phyloP scores from a whole-genome alignment of 106 monocot species.

The Dendrobium chrysotoxum region DNA sequence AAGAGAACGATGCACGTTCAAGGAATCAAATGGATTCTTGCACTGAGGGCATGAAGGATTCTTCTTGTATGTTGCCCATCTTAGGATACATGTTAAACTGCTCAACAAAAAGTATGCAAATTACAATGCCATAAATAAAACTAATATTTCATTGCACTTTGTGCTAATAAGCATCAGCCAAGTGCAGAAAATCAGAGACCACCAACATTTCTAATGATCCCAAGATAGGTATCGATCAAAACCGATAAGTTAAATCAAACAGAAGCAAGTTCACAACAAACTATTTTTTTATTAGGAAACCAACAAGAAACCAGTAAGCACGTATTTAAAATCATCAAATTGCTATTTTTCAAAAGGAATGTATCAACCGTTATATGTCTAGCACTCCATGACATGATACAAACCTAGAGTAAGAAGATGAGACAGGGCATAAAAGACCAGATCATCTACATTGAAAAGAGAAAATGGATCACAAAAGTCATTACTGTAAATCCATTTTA shows the following conservation, averaged over 20 bases:
- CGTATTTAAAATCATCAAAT: neutral
- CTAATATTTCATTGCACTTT: neutral
- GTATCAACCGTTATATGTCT: neutral
- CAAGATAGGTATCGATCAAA: too few relatives aligned
- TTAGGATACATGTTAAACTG: slow-evolving; percentile 88
- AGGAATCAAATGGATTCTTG: slow-evolving; percentile 79
- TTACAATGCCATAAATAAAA: neutral
- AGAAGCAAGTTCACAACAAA: neutral
- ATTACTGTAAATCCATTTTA: neutral
- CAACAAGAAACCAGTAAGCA: too few relatives aligned
- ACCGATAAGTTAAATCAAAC: too few relatives aligned
- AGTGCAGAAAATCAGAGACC: neutral
- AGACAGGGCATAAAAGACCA: neutral
- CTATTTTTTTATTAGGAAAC: too few relatives aligned
- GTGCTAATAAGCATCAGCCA: neutral
- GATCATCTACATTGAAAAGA: neutral
- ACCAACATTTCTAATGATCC: too few relatives aligned
- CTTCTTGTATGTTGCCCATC: slow-evolving; percentile 81
- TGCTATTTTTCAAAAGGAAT: neutral
- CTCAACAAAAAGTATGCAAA: slow-evolving; percentile 1
- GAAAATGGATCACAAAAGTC: too few relatives aligned
- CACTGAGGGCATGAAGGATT: slow-evolving; percentile 79
- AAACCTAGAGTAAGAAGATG: neutral
- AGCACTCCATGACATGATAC: neutral
- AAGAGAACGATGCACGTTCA: slow-evolving; percentile 68